These are phyloP conservation scores for Mycosarcoma mackinlayi DNA, from an alignment of 1,284 basidiomycete genomes.

Conservation along the genomic window DNA sequence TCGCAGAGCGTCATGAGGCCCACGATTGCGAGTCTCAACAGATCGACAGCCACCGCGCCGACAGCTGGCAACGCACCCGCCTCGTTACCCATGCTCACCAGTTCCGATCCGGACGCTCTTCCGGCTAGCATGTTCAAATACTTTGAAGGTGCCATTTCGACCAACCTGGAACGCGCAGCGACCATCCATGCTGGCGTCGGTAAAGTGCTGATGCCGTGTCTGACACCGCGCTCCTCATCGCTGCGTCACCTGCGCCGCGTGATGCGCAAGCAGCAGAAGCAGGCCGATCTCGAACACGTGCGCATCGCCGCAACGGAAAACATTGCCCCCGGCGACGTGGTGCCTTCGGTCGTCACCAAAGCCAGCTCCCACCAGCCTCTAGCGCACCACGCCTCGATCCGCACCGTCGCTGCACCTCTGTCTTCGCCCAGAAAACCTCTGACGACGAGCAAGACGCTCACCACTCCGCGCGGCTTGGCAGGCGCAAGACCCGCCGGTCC, in stretches of 20 bases:
- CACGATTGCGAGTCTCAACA: conserved; percentile 29
- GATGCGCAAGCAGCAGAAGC: conserved; percentile 37
- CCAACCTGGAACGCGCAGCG: conserved; percentile 25
- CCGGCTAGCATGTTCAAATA: not conserved
- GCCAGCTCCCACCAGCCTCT: not conserved
- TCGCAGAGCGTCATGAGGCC: conserved; percentile 40
- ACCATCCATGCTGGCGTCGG: conserved; percentile 28
- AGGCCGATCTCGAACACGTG: conserved; percentile 27
- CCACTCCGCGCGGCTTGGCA: not conserved
- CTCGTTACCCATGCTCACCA: conserved; percentile 25
- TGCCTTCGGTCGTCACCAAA: conserved; percentile 21
- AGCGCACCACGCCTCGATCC: conserved; percentile 25
- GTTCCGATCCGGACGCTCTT: not conserved
- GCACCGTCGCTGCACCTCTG: conserved; percentile 10
- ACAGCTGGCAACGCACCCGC: conserved; percentile 8
- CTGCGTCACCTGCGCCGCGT: conserved; percentile 39
- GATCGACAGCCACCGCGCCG: conserved; percentile 4
- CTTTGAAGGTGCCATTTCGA: not conserved
- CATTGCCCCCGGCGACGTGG: conserved; percentile 29
- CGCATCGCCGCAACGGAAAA: conserved; percentile 35
- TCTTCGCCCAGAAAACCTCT: too few species aligned
- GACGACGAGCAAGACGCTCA: conserved; percentile 6
- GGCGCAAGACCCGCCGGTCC: conserved; percentile 16
- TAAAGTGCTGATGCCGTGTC: conserved; percentile 13
- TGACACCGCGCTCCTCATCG: conserved; percentile 40